phyloP scores from a whole-genome alignment of 1,139 yeast genomes.

The Spathaspora sp. region DNA sequence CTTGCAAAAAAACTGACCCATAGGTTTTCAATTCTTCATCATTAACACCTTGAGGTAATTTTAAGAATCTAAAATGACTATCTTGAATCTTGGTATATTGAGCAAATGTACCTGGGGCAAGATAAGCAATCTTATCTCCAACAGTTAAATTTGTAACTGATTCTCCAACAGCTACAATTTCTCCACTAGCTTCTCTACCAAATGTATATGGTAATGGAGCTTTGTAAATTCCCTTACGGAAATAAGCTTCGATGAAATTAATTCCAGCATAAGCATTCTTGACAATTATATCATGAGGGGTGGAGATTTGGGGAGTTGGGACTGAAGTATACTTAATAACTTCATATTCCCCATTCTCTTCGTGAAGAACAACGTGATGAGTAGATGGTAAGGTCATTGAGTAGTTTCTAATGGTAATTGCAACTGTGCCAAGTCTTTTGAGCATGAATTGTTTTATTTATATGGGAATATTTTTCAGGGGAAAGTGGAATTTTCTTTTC shows the following conservation, averaged over 20 bases:
- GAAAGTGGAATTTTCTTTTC: not conserved
- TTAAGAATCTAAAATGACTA: conserved; percentile 31
- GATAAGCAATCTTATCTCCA: conserved; percentile 74
- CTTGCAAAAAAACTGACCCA: conserved; percentile 68
- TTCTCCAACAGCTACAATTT: conserved; percentile 64
- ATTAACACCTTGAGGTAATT: conserved; percentile 47
- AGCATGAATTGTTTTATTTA: not conserved
- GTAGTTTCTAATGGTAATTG: not conserved
- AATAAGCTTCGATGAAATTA: conserved; percentile 80
- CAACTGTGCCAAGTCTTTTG: not conserved
- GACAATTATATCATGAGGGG: conserved; percentile 57
- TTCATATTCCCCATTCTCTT: conserved; percentile 50
- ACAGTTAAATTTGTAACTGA: conserved; percentile 54
- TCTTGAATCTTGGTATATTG: conserved; percentile 59
- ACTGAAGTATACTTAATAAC: conserved; percentile 45
- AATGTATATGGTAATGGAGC: conserved; percentile 55
- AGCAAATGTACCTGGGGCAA: conserved; percentile 56
- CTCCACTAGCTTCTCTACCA: conserved; percentile 88
- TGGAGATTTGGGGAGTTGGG: conserved; percentile 57
- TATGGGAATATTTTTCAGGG: not conserved
- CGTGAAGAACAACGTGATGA: conserved; percentile 59
- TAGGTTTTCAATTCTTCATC: conserved; percentile 51
- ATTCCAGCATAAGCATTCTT: conserved; percentile 76
- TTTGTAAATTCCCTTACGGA: conserved; percentile 69
- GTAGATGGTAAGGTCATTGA: conserved; percentile 47